Evolutionary conservation across 2,329 filamentous ascomycete species (phyloP).

Genomic region (Pestalotiopsis sp.): DNA sequence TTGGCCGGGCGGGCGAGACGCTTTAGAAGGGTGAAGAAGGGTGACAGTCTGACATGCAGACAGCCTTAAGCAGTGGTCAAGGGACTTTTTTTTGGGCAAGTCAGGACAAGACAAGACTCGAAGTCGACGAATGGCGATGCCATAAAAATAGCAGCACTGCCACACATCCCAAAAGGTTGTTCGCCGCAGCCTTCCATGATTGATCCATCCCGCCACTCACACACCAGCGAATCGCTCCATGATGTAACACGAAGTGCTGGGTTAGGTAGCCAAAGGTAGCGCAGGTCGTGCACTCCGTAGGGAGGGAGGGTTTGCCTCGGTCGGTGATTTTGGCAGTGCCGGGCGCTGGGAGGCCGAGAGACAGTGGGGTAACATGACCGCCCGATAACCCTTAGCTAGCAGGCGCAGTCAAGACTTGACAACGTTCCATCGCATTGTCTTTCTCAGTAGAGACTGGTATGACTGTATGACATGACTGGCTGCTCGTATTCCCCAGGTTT

Average conservation of each 20-base stretch:
- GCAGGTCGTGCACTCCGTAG: background rate
- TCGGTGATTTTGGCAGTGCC: background rate
- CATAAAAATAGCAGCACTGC: background rate
- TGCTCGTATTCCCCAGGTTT: background rate
- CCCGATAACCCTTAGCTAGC: background rate
- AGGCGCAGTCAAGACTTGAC: conserved; percentile 9
- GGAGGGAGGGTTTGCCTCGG: background rate
- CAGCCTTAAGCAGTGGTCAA: too few species aligned
- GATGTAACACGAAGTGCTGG: background rate
- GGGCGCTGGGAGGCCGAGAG: background rate
- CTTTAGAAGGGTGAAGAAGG: too few species aligned
- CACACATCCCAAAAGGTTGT: background rate
- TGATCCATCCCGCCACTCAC: background rate
- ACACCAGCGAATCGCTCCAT: background rate
- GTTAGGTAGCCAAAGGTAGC: background rate
- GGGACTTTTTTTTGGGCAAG: too few species aligned
- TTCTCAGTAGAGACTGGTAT: background rate
- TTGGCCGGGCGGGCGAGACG: background rate
- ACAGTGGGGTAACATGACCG: conserved; percentile 4
- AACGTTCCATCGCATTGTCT: conserved; percentile 13
- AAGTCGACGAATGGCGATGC: too few species aligned
- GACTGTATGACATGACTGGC: background rate
- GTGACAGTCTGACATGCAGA: too few species aligned
- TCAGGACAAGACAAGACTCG: too few species aligned
- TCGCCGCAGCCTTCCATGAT: background rate